Evolutionary conservation across 2,329 filamentous ascomycete genomes (phyloP), one percentile per base, ranked within the genome.

Genomic region (Monilinia laxa): DNA sequence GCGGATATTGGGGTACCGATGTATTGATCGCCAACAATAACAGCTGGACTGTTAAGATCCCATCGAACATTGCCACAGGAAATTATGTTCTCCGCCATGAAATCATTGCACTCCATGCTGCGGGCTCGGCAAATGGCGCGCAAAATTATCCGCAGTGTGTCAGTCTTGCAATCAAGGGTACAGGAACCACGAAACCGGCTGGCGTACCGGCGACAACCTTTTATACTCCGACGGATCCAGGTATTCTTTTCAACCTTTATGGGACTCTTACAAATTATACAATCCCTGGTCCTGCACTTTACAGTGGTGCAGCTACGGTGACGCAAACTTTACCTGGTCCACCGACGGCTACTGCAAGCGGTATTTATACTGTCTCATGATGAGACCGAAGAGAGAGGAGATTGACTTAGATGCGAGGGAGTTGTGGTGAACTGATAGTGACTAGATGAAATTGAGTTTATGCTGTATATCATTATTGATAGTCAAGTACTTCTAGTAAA

Each of bases 41-140:
- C 74, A 82, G 77, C 71, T 84, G 82, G 80, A 79, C 78, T 20
- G 76, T 82, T n/a, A 79, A 75, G 1, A 78, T 85, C 47, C 83
- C 83, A 4, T 60, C 70, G 0, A 75, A 78, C 28, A 75, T 85
- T 55, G 75, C 73, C 4, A 71, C 81, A 0, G 83, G 83, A 0
- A 79, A 81, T 67, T 85, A 85, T 69, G 81, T 85, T 42, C 72
- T 85, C 18, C 78, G 84, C 2, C 83, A 85, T 70, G 84, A 75
- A 63, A 76, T 74, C 42, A 75, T 75, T 45, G 74, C 70, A 31
- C 68, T 75, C 1, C 75, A 76, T 53, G 64, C 68, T 20, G 73
- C 75, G 4, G 67, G 67, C 5, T 60, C 66, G 28, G 38, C 79
- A 78, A 64, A 81, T 82, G 68, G 84, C 80, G 51, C 77, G 78